Base-by-base conservation (phyloP, 73 alveolate genomes). In the Breviolum minutum region DNA sequence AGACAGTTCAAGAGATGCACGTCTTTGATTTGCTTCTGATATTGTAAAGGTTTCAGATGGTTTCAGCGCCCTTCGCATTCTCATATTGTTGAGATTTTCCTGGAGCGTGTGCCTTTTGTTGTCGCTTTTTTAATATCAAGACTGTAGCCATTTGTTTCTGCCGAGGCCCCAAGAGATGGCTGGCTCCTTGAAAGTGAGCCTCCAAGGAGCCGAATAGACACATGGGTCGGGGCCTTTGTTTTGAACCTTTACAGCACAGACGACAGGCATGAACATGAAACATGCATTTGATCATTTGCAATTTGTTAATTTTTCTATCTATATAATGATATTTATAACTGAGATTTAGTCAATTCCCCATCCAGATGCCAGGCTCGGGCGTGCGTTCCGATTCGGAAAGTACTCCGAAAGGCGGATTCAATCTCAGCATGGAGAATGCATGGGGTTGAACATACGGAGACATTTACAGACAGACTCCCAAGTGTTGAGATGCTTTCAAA, bases 101-200 rank as follows among this genome's bases (percentile, higher is more conserved):
- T 40, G 0, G 66, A 17, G 17, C 16, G 5, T 76, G 32, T 30
- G 85, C 85, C 2, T 8, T 27, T 8, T 80, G 32, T 27, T 16
- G 27, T 77, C 20, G 86, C 62, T 77, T n/a, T 77, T 60, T 77
- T 22, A 6, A 60, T 12, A 20, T 66, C 76, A 66, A 20, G 76
- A 4, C 76, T 13, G 27, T 60, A 60, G 62, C 60, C 32, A 63
- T 54, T n/a, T n/a, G 22, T 83, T 19, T 8, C 29, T 85, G 16
- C 82, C 30, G 68, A 92, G 98, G 98, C 98, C 48, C 81, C 60
- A 11, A 80, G 81, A 62, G 91, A 92, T 29, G 98, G 98, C 74
- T 92, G 98, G 98, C 69, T 80, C 80, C 81, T 92, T 17, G 98
- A 92, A 54, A 73, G 69, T 40, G 98, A 92, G 90, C 98, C 98